A percentile compares a stretch with the other conserved stretches of the same genome.
These are phyloP conservation scores for Erythrophleum fordii DNA, from an alignment of 306 rosid species.

Conservation along the genomic window DNA sequence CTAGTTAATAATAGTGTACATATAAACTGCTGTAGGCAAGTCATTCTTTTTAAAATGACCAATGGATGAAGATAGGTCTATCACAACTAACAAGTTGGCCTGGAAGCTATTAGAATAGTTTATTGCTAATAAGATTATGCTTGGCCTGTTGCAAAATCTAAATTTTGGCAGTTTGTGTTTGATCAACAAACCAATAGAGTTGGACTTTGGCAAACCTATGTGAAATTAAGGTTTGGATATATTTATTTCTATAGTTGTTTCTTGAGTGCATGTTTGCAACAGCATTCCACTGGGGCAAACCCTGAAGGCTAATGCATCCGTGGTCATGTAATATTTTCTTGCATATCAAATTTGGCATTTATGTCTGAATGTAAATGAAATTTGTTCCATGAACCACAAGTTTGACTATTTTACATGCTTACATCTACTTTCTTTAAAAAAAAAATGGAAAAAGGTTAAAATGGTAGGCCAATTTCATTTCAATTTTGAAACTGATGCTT, in stretches of 20 bases:
- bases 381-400: not conserved
- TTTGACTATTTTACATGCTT: not conserved
- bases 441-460: not conserved
- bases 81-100: constrained; percentile 24
- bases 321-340: not conserved
- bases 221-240: constrained; percentile 17
- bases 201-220: not conserved
- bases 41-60: constrained; percentile 30
- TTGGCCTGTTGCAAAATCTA: constrained; percentile 32
- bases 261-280: constrained; percentile 19
- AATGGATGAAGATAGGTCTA: constrained; percentile 23
- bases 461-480: constrained; percentile 8
- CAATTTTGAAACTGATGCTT: constrained; percentile 22
- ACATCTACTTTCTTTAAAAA: not conserved
- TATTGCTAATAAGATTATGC: constrained; percentile 16
- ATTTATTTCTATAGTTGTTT: not conserved
- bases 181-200: constrained; percentile 16
- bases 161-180: constrained; percentile 20
- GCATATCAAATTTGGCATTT: constrained; percentile 6
- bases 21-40: constrained; percentile 19
- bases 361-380: constrained; percentile 6
- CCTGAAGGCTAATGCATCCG: not conserved
- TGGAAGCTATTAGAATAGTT: constrained; percentile 30
- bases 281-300: constrained; percentile 7
- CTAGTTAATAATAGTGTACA: constrained; percentile 4